phyloP scores from a whole-genome alignment of 2,329 filamentous ascomycete species.

The Claviceps fusiformis region DNA sequence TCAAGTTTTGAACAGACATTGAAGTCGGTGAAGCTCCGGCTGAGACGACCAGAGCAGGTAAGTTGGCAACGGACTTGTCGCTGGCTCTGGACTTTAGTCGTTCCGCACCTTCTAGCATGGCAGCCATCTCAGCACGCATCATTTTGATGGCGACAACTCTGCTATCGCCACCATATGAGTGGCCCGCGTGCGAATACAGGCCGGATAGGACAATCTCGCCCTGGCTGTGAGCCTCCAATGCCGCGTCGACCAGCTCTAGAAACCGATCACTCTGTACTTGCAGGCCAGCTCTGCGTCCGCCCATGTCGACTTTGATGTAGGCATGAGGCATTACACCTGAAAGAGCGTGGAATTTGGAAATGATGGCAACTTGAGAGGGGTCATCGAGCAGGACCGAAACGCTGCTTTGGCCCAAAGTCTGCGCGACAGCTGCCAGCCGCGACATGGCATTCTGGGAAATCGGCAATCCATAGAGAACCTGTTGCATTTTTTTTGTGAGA shows the following conservation, averaged over 20 bases:
- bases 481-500: background rate
- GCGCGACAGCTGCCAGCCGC: conserved; percentile 44
- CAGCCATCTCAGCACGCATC: conserved; percentile 18
- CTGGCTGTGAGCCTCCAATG: conserved; percentile 12
- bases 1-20: conserved; percentile 14
- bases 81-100: conserved; percentile 8
- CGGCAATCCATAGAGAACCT: conserved; percentile 62
- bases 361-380: conserved; percentile 38
- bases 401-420: conserved; percentile 38
- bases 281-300: conserved; percentile 58
- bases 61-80: conserved; percentile 6
- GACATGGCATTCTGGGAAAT: conserved; percentile 45
- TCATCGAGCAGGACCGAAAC: conserved; percentile 61
- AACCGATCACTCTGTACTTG: conserved; percentile 33
- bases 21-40: conserved; percentile 68
- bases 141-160: conserved; percentile 18
- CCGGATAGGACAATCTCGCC: conserved; percentile 38
- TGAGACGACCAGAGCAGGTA: conserved; percentile 32
- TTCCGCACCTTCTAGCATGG: conserved; percentile 14
- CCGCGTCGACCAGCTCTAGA: conserved; percentile 28
- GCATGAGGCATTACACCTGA: conserved; percentile 37
- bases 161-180: conserved; percentile 45
- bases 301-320: conserved; percentile 65
- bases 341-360: conserved; percentile 27
- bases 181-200: conserved; percentile 60